These are phyloP conservation scores for Lunularia cruciata DNA, from an alignment of 225 moss, liverwort and hornwort genomes.

Conservation along the genomic window DNA sequence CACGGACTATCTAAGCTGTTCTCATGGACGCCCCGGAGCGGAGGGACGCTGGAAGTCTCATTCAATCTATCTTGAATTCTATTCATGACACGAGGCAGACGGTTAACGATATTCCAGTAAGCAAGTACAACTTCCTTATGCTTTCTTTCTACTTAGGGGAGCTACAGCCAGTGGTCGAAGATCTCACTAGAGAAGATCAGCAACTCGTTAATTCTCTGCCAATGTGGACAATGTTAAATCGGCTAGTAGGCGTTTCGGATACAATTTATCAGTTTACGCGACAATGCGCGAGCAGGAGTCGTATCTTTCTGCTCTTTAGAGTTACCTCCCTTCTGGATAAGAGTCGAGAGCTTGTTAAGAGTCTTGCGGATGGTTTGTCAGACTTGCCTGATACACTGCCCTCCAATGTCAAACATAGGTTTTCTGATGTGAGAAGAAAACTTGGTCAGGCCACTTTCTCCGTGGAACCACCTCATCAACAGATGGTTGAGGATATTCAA, in stretches of 20 bases:
- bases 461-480: slow-evolving; percentile 33
- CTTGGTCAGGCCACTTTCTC: slow-evolving; percentile 37
- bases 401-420: slow-evolving; percentile 16
- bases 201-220: slow-evolving; percentile 36
- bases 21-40: not conserved
- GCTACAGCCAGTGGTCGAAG: slow-evolving; percentile 45
- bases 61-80: slow-evolving; percentile 37
- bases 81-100: slow-evolving; percentile 49
- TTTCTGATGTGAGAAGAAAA: slow-evolving; percentile 29
- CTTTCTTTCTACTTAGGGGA: slow-evolving; percentile 44
- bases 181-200: slow-evolving; percentile 39
- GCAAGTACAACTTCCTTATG: slow-evolving; percentile 47
- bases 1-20: too few species aligned
- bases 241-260: slow-evolving; percentile 29
- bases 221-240: slow-evolving; percentile 31
- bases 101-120: slow-evolving; percentile 40
- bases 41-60: slow-evolving; percentile 24
- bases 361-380: slow-evolving; percentile 35
- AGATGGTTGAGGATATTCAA: slow-evolving; percentile 32
- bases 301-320: slow-evolving; percentile 48
- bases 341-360: slow-evolving; percentile 30
- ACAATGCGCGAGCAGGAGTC: slow-evolving; percentile 42
- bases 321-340: slow-evolving; percentile 26
- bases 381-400: slow-evolving; percentile 27
- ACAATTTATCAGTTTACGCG: slow-evolving; percentile 32